Evolutionary conservation across 78 protist genomes (phyloP).

Genomic region (Paulinella micropora): DNA sequence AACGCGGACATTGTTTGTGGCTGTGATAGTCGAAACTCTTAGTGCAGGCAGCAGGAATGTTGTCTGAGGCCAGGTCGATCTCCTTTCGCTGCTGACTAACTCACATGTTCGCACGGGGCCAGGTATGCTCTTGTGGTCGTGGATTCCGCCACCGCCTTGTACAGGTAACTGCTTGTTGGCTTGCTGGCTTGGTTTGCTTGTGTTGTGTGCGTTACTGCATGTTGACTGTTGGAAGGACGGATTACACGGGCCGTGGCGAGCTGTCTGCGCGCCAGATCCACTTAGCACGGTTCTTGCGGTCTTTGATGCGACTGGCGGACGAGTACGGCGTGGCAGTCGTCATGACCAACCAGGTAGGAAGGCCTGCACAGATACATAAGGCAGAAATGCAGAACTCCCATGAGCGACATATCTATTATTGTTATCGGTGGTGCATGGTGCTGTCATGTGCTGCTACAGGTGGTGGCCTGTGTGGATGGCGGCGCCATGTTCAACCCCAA

Average conservation of each 20-base stretch:
- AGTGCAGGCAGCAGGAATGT: slow-evolving; percentile 82
- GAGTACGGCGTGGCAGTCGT: slow-evolving; percentile 95
- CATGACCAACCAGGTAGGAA: slow-evolving; percentile 77
- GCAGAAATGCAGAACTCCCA: too few species aligned
- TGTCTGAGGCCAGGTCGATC: slow-evolving; percentile 72
- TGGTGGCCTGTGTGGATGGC: slow-evolving; percentile 66
- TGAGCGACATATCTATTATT: too few species aligned
- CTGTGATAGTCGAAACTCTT: not conserved
- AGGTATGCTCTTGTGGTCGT: slow-evolving; percentile 77
- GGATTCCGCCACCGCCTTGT: slow-evolving; percentile 90
- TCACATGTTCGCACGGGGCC: too few species aligned
- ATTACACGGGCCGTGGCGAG: slow-evolving; percentile 95
- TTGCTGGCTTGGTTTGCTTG: not conserved
- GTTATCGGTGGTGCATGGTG: too few species aligned
- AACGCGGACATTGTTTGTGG: too few species aligned
- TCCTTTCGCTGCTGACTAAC: not conserved
- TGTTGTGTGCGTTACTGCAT: not conserved
- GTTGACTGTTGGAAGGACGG: too few species aligned
- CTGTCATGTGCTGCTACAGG: too few species aligned
- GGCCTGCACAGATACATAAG: too few species aligned
- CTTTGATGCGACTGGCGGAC: slow-evolving; percentile 80
- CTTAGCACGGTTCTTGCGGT: slow-evolving; percentile 79
- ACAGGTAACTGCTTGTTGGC: too few species aligned
- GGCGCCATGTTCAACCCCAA: slow-evolving; percentile 41
- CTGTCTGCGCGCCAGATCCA: slow-evolving; percentile 87